These are phyloP conservation scores for Anisodus acutangulus DNA, from an alignment of 257 asterid species.

Conservation along the genomic window DNA sequence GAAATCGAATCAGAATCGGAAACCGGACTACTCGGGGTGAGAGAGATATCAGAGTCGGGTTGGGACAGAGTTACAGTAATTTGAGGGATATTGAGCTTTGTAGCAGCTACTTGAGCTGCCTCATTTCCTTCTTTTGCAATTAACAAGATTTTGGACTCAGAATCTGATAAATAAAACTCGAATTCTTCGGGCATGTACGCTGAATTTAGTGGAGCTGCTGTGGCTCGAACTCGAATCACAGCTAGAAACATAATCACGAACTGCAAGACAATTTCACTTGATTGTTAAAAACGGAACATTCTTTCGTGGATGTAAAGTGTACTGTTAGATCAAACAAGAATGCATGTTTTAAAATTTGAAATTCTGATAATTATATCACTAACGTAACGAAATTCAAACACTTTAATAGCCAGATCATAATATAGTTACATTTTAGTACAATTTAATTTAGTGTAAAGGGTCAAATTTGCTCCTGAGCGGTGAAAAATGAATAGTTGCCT, in stretches of 20 bases:
- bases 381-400: too few relatives aligned
- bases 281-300: too few relatives aligned
- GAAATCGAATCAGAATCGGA: conserved; percentile 47
- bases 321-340: neutral
- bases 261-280: conserved; percentile 46
- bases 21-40: conserved; percentile 48
- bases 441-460: neutral
- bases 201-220: conserved; percentile 89
- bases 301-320: neutral
- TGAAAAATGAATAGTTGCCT: too few relatives aligned
- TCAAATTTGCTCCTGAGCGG: too few relatives aligned
- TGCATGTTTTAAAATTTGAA: neutral
- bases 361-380: neutral
- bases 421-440: neutral
- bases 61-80: conserved; percentile 56
- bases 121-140: conserved; percentile 82
- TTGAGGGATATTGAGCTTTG: conserved; percentile 79
- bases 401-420: neutral
- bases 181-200: conserved; percentile 92
- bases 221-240: conserved; percentile 80
- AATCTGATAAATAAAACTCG: conserved; percentile 84
- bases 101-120: conserved; percentile 85
- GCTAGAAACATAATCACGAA: conserved; percentile 82
- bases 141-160: conserved; percentile 72
- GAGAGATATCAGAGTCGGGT: conserved; percentile 49